Evolutionary conservation across 2,329 filamentous ascomycete genomes (phyloP).

Genomic region (Tothia fuscella): DNA sequence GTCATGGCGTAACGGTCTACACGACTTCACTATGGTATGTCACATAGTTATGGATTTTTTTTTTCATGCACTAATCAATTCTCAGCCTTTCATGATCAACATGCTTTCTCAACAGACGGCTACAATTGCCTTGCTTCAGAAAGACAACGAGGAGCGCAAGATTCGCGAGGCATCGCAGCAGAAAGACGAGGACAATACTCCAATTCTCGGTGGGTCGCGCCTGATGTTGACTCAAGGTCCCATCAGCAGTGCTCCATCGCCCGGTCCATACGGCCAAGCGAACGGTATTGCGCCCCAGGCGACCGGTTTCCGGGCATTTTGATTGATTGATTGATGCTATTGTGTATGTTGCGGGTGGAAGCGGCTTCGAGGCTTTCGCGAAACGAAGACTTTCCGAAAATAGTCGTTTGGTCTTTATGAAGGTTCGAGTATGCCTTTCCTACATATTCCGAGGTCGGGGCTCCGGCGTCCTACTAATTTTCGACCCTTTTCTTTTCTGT

Average conservation of each 20-base stretch:
- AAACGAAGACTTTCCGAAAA: not conserved
- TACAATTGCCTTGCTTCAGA: slow-evolving; percentile 73
- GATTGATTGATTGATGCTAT: too few relatives aligned
- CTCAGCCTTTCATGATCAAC: slow-evolving; percentile 91
- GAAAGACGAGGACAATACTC: slow-evolving; percentile 86
- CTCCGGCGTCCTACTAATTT: too few relatives aligned
- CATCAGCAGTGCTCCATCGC: slow-evolving; percentile 32
- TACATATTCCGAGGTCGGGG: too few relatives aligned
- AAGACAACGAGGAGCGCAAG: slow-evolving; percentile 93
- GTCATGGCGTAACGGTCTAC: slow-evolving; percentile 89
- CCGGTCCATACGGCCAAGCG: slow-evolving; percentile 61
- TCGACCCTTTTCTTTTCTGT: too few relatives aligned
- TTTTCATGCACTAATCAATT: slow-evolving; percentile 12
- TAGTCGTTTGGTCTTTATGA: not conserved
- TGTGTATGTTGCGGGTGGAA: not conserved
- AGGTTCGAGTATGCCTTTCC: not conserved
- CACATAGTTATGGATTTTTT: not conserved
- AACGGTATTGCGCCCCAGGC: slow-evolving; percentile 86
- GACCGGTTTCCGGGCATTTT: slow-evolving; percentile 40
- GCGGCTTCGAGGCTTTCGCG: not conserved
- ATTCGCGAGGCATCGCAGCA: slow-evolving; percentile 57
- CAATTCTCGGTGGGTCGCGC: slow-evolving; percentile 77
- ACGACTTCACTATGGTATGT: slow-evolving; percentile 81
- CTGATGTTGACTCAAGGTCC: slow-evolving; percentile 95
- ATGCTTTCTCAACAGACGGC: slow-evolving; percentile 83